Percentiles rank a stretch among this genome's conserved stretches.
These are phyloP conservation scores for Psophocarpus tetragonolobus DNA, from an alignment of 306 rosid species.

Conservation along the genomic window DNA sequence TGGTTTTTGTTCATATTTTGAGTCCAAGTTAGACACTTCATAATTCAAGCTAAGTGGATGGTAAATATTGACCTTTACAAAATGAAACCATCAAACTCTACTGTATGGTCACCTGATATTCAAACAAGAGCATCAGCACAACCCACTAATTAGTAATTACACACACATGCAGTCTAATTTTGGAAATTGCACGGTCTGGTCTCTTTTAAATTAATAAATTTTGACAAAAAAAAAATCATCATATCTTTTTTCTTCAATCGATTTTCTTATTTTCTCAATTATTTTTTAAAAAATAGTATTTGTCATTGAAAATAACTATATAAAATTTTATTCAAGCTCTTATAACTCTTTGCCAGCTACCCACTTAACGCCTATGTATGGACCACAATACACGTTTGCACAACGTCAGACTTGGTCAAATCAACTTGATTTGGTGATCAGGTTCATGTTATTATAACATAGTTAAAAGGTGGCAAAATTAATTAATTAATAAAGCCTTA, in stretches of 20 bases:
- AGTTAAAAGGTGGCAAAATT: not conserved
- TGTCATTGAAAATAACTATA: not conserved
- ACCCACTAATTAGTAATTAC: not conserved
- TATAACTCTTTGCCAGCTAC: not conserved
- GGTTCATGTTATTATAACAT: not conserved
- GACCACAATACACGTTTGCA: not conserved
- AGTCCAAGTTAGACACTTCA: constrained; percentile 8
- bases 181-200: not conserved
- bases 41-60: not conserved
- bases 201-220: not conserved
- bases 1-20: not conserved
- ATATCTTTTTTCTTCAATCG: not conserved
- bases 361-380: not conserved
- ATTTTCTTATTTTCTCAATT: not conserved
- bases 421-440: not conserved
- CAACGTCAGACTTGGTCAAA: constrained; percentile 15
- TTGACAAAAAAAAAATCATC: not conserved
- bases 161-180: not conserved
- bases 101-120: constrained; percentile 10
- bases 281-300: not conserved
- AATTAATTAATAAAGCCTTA: not conserved
- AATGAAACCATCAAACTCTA: not conserved
- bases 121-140: not conserved
- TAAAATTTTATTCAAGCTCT: not conserved
- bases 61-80: constrained; percentile 21